Base-by-base conservation (phyloP, 78 protist genomes). In the Dictyostelium citrinum region DNA sequence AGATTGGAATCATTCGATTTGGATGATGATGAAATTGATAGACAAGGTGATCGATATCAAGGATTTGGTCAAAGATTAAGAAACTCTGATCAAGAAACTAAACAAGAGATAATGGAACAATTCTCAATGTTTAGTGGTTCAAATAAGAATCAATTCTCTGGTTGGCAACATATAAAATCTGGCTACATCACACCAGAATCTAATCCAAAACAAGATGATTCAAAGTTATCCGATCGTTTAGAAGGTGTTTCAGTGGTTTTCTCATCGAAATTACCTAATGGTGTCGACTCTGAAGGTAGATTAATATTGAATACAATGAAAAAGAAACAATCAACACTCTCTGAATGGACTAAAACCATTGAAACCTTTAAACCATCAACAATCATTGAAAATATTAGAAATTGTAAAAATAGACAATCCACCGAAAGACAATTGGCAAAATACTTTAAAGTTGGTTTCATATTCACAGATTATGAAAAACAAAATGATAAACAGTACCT, bases 151-250 rank as follows among this genome's bases (percentile, higher is more conserved):
- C n/a, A 24, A 27, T 86, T 82, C 70, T 17, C 39, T 17, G 92
- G 92, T 27, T 86, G 92, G 92, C 60, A 77, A 12, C 58, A 86
- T 31, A 86, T 86, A 8, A 86, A 86, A 22, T 58, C 92, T 29
- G 92, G 92, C 22, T 86, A 75, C 8, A 35, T 86, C 6, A 86
- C 92, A 60, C 92, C 92, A 0, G 92, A 86, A 45, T 75, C 84
- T 27, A 61, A 58, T 43, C 83, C 81, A 51, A 86, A 86, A 31
- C 7, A 68, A 29, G 92, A 86, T 45, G 92, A 86, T 41, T 86
- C 80, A 41, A 70, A 33, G 3, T 17, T 86, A 16, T 29, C 49
- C 8, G 24, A 46, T 9, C 39, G 84, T 29, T 35, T 86, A 22
- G 92, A 86, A 17, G 92, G 92, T 29, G 72, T 86, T 24, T 75